A percentile compares a stretch with the other conserved stretches of the same genome.
Evolutionary conservation across 257 asterid species (phyloP).

Genomic region (Parsonsia alboflavescens): DNA sequence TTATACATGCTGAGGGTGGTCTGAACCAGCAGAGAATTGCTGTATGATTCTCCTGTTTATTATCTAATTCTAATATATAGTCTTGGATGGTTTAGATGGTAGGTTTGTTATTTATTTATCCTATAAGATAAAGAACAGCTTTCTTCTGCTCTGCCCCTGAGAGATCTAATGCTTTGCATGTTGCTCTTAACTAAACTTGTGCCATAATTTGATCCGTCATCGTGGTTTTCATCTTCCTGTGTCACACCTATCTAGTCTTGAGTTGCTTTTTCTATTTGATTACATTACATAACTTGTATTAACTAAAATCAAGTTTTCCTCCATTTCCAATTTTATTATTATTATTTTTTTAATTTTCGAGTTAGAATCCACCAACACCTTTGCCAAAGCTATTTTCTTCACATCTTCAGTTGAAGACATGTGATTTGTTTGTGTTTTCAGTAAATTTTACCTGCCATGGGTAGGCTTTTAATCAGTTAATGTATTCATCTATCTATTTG

Average conservation of each 20-base stretch:
- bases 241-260: background rate
- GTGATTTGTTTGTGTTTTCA: background rate
- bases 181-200: background rate
- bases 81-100: background rate
- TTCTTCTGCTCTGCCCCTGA: background rate
- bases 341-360: background rate
- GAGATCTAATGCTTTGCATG: background rate
- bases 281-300: background rate
- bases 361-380: background rate
- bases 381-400: background rate
- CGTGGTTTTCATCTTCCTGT: background rate
- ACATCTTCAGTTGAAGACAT: background rate
- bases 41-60: slow-evolving; percentile 38
- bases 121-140: background rate
- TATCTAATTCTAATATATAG: background rate
- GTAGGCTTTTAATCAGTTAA: slow-evolving; percentile 10
- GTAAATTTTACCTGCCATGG: slow-evolving; percentile 6
- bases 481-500: slow-evolving; percentile 16
- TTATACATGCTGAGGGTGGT: slow-evolving; percentile 99
- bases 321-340: background rate
- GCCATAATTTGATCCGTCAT: background rate
- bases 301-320: background rate
- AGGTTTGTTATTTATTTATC: background rate
- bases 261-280: background rate
- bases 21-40: slow-evolving; percentile 98